Conservation (phyloP, 78 protist genomes). For the Creolimax fragrantissima region DNA sequence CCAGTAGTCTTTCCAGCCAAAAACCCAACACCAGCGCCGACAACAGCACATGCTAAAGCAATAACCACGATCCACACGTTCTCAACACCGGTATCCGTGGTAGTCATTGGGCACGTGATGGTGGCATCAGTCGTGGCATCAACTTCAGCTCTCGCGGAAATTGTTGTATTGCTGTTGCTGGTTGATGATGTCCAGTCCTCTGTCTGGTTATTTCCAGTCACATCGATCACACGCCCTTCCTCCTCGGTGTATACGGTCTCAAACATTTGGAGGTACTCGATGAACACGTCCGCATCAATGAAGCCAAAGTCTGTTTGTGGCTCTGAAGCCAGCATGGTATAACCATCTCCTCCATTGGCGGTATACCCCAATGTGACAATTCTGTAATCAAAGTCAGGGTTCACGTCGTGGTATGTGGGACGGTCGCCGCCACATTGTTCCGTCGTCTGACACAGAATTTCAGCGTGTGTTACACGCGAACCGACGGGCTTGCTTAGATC, state of each 20-base stretch:
- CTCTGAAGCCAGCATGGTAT: background rate
- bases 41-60: background rate
- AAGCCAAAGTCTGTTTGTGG: background rate
- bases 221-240: background rate
- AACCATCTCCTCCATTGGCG: slow-evolving; percentile 9
- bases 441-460: background rate
- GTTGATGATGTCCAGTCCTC: too few species aligned
- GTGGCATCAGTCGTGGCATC: too few species aligned
- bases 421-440: background rate
- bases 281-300: background rate
- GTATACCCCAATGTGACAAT: background rate
- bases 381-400: background rate
- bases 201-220: too few species aligned
- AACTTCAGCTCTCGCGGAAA: too few species aligned
- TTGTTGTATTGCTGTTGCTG: too few species aligned
- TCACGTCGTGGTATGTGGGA: background rate
- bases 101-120: too few species aligned
- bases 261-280: background rate
- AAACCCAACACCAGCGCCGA: background rate
- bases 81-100: background rate
- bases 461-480: background rate
- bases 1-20: background rate
- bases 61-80: background rate
- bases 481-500: background rate
- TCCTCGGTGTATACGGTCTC: background rate